These are phyloP conservation scores for Calonectria pseudoturangicola DNA, from an alignment of 2,329 filamentous ascomycete species.

Conservation along the genomic window DNA sequence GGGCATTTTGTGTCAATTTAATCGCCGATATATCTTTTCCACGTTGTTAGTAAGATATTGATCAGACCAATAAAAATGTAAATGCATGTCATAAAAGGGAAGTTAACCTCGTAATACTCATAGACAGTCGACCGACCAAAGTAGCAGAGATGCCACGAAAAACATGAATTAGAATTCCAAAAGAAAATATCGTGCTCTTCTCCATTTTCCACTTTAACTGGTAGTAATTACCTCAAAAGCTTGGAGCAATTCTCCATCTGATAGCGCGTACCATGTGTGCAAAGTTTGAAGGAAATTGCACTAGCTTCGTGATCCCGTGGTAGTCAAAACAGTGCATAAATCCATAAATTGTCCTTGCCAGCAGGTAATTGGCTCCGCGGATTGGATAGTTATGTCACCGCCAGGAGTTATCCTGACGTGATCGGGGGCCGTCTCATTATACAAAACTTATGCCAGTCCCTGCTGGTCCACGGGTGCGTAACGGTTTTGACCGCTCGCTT, in stretches of 20 bases:
- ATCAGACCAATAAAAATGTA: not conserved
- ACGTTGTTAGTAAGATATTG: not conserved
- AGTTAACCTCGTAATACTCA: not conserved
- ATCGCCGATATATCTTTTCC: no score
- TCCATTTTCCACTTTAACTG: no score
- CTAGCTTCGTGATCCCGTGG: not conserved
- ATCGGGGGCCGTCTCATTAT: no score
- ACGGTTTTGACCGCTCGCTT: no score
- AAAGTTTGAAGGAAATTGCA: not conserved
- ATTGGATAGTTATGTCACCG: not conserved
- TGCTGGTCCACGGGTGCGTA: no score
- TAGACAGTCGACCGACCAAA: no score
- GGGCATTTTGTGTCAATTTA: not conserved
- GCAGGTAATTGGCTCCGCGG: not conserved
- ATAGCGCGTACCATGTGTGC: no score
- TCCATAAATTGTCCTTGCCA: not conserved
- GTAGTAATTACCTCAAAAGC: not conserved
- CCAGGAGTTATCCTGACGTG: not conserved
- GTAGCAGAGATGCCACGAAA: no score
- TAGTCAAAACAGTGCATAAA: not conserved
- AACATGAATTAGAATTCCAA: no score
- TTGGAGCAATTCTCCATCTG: not conserved
- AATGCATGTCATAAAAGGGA: not conserved
- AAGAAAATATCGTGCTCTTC: no score
- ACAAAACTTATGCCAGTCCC: not conserved